Percentiles rank a stretch among this genome's conserved stretches.
These are phyloP conservation scores for Yamadazyma phyllophila DNA, from an alignment of 805 yeast genomes.

Conservation along the genomic window DNA sequence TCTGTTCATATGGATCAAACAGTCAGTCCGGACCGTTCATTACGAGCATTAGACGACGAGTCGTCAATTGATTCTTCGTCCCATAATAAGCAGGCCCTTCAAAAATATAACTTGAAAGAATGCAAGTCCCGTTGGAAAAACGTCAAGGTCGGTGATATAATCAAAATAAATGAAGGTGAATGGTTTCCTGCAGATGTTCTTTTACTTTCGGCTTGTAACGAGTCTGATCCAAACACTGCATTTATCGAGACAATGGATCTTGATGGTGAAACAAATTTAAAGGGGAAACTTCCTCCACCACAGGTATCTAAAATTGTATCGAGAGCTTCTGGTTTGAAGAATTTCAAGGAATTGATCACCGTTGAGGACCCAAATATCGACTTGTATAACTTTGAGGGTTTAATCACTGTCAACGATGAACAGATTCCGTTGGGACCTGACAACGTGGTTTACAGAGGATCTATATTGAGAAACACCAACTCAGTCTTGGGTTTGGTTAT, in stretches of 20 bases:
- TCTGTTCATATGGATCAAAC: slow-evolving; percentile 14
- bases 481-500: slow-evolving; percentile 75
- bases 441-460: slow-evolving; percentile 87
- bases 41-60: slow-evolving; percentile 1
- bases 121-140: slow-evolving; percentile 62
- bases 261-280: slow-evolving; percentile 95
- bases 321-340: slow-evolving; percentile 49
- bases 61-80: slow-evolving; percentile 2
- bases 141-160: slow-evolving; percentile 82
- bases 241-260: slow-evolving; percentile 95
- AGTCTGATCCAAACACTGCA: slow-evolving; percentile 52
- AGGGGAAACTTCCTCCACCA: slow-evolving; percentile 65
- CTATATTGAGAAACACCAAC: slow-evolving; percentile 81
- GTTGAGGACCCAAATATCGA: slow-evolving; percentile 92
- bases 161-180: slow-evolving; percentile 72
- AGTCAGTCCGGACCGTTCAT: not conserved
- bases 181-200: slow-evolving; percentile 94
- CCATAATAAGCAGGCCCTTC: slow-evolving; percentile 18
- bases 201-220: slow-evolving; percentile 59
- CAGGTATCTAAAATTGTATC: slow-evolving; percentile 55
- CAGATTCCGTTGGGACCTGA: slow-evolving; percentile 67
- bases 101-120: slow-evolving; percentile 32
- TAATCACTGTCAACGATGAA: slow-evolving; percentile 43
- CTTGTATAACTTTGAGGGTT: slow-evolving; percentile 88
- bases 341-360: slow-evolving; percentile 52